Evolutionary conservation across 345 rosid species (phyloP).

Genomic region (Jatropha curcas): DNA sequence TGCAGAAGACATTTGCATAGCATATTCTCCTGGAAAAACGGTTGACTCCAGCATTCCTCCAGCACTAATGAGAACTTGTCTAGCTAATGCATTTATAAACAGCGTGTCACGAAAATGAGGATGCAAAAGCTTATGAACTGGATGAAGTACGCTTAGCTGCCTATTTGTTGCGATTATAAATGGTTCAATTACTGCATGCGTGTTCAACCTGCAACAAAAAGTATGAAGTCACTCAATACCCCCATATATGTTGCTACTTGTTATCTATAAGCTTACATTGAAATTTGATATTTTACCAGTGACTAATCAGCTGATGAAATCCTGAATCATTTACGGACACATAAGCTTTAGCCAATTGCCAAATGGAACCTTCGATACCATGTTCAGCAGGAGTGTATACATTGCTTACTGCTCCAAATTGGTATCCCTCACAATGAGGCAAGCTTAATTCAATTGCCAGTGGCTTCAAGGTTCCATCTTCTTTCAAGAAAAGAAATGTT

Average conservation of each 20-base stretch:
- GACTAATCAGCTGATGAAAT: constrained; percentile 83
- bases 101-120: constrained; percentile 43
- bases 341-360: constrained; percentile 87
- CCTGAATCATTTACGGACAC: constrained; percentile 83
- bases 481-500: constrained; percentile 66
- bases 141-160: constrained; percentile 45
- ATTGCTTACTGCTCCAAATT: constrained; percentile 54
- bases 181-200: constrained; percentile 47
- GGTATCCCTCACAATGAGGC: constrained; percentile 65
- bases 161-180: constrained; percentile 45
- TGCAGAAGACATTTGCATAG: constrained; percentile 38
- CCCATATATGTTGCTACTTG: too few relatives aligned
- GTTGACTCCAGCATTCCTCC: constrained; percentile 37
- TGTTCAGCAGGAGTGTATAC: constrained; percentile 67
- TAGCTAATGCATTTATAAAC: constrained; percentile 34
- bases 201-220: constrained; percentile 30
- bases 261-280: background rate
- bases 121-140: constrained; percentile 41
- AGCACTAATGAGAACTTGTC: constrained; percentile 41
- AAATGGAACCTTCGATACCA: constrained; percentile 54
- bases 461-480: constrained; percentile 76
- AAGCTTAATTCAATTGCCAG: constrained; percentile 73
- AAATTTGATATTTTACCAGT: constrained; percentile 51
- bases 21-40: constrained; percentile 36
- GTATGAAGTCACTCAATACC: background rate